A percentile compares a stretch with the other conserved stretches of the same genome.
These are phyloP conservation scores for Lentinus brumalis DNA, from an alignment of 768 basidiomycete species.

Conservation along the genomic window DNA sequence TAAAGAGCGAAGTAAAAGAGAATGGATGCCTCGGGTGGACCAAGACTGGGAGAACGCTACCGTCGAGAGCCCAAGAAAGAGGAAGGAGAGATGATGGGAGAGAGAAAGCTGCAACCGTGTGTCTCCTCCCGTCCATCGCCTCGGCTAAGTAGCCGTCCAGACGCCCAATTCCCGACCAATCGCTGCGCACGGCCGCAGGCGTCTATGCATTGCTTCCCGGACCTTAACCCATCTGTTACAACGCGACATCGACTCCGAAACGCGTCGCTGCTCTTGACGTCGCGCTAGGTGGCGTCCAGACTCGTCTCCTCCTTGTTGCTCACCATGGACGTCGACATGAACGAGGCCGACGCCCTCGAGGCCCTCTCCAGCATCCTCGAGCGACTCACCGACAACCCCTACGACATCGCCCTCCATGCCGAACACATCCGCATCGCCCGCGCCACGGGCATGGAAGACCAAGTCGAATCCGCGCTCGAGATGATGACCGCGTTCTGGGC, in stretches of 20 bases:
- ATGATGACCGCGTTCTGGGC: constrained; percentile 66
- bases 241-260: background rate
- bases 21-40: constrained; percentile 34
- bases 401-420: constrained; percentile 63
- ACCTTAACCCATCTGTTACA: background rate
- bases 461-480: constrained; percentile 62
- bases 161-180: constrained; percentile 2
- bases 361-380: constrained; percentile 63
- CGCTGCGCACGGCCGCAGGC: background rate
- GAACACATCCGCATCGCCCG: constrained; percentile 67
- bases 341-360: constrained; percentile 62
- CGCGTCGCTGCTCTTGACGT: background rate
- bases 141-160: constrained; percentile 13
- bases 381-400: constrained; percentile 58
- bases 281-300: background rate
- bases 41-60: constrained; percentile 24
- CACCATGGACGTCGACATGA: constrained; percentile 41
- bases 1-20: constrained; percentile 27
- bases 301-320: background rate
- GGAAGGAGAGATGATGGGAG: constrained; percentile 11
- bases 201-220: too few species aligned
- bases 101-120: background rate
- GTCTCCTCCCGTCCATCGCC: constrained; percentile 9
- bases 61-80: constrained; percentile 16
- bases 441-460: constrained; percentile 58